phyloP scores from a whole-genome alignment of 495 filamentous ascomycete genomes.

The Aspergillus sclerotiicarbonarius region DNA sequence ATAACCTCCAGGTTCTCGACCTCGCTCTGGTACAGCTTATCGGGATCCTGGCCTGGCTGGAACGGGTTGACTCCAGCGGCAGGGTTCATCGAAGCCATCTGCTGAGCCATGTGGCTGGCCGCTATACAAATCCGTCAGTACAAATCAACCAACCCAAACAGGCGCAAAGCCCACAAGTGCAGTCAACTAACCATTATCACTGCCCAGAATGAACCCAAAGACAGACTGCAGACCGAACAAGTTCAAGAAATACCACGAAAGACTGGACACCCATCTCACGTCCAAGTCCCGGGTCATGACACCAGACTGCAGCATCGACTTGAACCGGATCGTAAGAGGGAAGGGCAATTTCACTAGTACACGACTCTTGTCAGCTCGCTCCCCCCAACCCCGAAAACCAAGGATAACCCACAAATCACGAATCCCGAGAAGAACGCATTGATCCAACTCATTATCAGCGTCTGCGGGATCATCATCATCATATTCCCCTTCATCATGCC shows the following conservation, averaged over 20 bases:
- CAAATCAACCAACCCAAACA: neutral
- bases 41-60: slow-evolving; percentile 89
- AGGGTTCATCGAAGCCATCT: slow-evolving; percentile 83
- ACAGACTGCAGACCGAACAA: slow-evolving; percentile 94
- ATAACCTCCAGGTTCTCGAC: slow-evolving; percentile 94
- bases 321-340: slow-evolving; percentile 96
- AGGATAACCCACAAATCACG: slow-evolving; percentile 74
- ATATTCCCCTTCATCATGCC: slow-evolving; percentile 99
- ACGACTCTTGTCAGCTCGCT: slow-evolving; percentile 18
- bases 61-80: slow-evolving; percentile 70
- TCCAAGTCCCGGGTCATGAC: slow-evolving; percentile 94
- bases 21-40: slow-evolving; percentile 88
- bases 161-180: neutral
- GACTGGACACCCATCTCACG: slow-evolving; percentile 94
- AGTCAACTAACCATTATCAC: slow-evolving; percentile 75
- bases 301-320: slow-evolving; percentile 97
- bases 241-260: slow-evolving; percentile 98
- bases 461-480: slow-evolving; percentile 99
- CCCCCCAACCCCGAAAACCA: neutral
- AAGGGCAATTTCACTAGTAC: slow-evolving; percentile 91
- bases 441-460: slow-evolving; percentile 99
- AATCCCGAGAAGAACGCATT: slow-evolving; percentile 98
- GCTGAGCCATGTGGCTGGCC: slow-evolving; percentile 90
- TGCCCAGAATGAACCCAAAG: slow-evolving; percentile 95
- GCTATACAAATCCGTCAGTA: slow-evolving; percentile 48